Percentiles rank a stretch among this genome's conserved stretches.
Evolutionary conservation across 73 alveolate genomes (phyloP).

Genomic region (Paramecium tetraurelia): DNA sequence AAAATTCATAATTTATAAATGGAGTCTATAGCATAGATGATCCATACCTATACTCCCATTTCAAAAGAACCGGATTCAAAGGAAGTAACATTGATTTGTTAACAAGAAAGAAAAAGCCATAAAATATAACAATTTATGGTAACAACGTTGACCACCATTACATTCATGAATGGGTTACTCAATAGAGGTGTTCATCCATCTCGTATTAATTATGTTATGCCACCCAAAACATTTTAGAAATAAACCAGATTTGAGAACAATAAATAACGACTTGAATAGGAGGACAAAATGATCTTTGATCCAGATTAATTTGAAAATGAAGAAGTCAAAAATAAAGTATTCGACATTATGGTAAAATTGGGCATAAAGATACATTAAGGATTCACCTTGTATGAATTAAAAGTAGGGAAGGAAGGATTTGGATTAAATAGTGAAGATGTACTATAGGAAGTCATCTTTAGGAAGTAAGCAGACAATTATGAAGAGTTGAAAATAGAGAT

Average conservation of each 20-base stretch:
- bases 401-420: slow-evolving; percentile 52
- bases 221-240: slow-evolving; percentile 64
- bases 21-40: slow-evolving; percentile 85
- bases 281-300: slow-evolving; percentile 58
- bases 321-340: slow-evolving; percentile 70
- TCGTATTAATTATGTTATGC: slow-evolving; percentile 89
- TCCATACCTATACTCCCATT: slow-evolving; percentile 85
- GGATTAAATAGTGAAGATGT: slow-evolving; percentile 33
- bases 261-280: slow-evolving; percentile 51
- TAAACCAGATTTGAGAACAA: slow-evolving; percentile 36
- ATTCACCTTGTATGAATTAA: not conserved
- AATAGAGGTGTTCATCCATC: slow-evolving; percentile 89
- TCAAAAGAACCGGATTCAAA: slow-evolving; percentile 70
- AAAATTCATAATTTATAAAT: slow-evolving; percentile 67
- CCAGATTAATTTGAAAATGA: slow-evolving; percentile 85
- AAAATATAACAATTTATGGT: slow-evolving; percentile 87
- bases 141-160: slow-evolving; percentile 89
- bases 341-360: slow-evolving; percentile 50
- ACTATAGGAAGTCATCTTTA: slow-evolving; percentile 70
- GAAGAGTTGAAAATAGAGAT: slow-evolving; percentile 38
- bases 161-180: slow-evolving; percentile 91
- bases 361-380: slow-evolving; percentile 53
- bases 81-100: slow-evolving; percentile 70
- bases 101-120: slow-evolving; percentile 81
- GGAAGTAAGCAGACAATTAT: slow-evolving; percentile 67